Base-by-base conservation (phyloP, 352 stramenopile genomes). In the Phytophthora multivora region DNA sequence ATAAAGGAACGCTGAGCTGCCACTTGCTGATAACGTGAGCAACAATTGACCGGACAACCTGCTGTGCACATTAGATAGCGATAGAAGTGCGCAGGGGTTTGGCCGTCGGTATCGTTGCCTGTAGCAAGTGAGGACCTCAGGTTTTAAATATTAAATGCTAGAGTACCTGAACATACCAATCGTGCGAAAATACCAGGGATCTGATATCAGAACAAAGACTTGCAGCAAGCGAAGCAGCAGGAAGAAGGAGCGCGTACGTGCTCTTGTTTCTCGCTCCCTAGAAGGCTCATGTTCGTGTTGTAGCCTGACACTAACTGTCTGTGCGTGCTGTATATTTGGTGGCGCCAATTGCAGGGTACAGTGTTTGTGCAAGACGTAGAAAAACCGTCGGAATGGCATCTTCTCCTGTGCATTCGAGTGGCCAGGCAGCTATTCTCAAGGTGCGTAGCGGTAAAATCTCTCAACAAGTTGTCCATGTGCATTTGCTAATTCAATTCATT, bases 371-470 rank as follows among this genome's bases (percentile, higher is more conserved):
- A 45, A 33, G 26, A 40, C 19, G 11, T n/a, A 57, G 36, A 51
- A 66, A 45, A 23, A 51, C 7, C n/a, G 13, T 19, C 15, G 25
- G 23, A 19, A 80, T 80, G 72, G 57, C 68, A 33, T 69, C 69
- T 18, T 80, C 72, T 21, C 60, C 68, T 7, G 67, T 62, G 40
- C 66, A 72, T 16, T 47, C 69, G 36, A 71, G 49, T 52, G 65
- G 56, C 31, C 72, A 75, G 26, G 48, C 47, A 9, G 40, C 69
- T 26, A 66, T 78, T 53, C 55, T 80, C 9, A 75, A 80, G 64
- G 71, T 74, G 19, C 8, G 23, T 28, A 25, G 13, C 11, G 28
- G 13, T 5, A 33, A 31, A 8, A 1, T 25, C 26, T 41, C 39
- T 16, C 10, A 28, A 18, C n/a, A 28, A 4, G 9, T 13, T 52